phyloP scores from a whole-genome alignment of 208 protist genomes.

The Leishmania guyanensis region DNA sequence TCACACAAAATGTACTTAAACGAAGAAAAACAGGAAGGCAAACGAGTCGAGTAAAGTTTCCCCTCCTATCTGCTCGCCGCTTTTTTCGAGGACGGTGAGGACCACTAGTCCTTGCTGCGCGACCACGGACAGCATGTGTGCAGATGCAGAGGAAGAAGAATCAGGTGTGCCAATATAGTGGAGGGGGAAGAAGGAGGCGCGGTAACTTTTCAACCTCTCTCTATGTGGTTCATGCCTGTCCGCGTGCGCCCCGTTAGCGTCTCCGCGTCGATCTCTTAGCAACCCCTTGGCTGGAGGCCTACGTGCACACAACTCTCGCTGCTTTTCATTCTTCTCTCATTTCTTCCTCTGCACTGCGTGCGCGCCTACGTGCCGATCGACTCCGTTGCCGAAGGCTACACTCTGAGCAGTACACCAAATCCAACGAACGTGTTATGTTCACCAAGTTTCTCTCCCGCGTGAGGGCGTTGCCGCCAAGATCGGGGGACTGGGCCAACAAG shows the following conservation, averaged over 20 bases:
- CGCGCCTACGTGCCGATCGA: neutral
- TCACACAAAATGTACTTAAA: neutral
- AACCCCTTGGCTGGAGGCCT: neutral
- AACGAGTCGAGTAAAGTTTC: neutral
- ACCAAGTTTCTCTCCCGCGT: constrained; percentile 66
- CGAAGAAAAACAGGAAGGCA: neutral
- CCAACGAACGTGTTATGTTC: constrained; percentile 49
- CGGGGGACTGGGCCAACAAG: constrained; percentile 69
- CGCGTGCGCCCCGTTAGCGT: neutral
- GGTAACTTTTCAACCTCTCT: neutral
- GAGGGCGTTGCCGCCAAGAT: constrained; percentile 54
- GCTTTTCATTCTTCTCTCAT: constrained; percentile 1
- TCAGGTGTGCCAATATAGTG: neutral
- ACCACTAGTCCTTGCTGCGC: neutral
- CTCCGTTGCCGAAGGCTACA: neutral
- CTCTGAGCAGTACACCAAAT: neutral
- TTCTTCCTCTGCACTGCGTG: neutral
- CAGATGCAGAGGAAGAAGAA: neutral
- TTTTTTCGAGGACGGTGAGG: neutral
- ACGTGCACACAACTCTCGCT: neutral
- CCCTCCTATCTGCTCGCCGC: neutral
- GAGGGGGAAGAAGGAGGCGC: neutral
- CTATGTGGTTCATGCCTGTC: neutral
- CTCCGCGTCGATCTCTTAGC: neutral
- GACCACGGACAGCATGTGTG: neutral